These are phyloP conservation scores for Phellopilus nigrolimitatus DNA, from an alignment of 1,284 basidiomycete genomes.

Conservation along the genomic window DNA sequence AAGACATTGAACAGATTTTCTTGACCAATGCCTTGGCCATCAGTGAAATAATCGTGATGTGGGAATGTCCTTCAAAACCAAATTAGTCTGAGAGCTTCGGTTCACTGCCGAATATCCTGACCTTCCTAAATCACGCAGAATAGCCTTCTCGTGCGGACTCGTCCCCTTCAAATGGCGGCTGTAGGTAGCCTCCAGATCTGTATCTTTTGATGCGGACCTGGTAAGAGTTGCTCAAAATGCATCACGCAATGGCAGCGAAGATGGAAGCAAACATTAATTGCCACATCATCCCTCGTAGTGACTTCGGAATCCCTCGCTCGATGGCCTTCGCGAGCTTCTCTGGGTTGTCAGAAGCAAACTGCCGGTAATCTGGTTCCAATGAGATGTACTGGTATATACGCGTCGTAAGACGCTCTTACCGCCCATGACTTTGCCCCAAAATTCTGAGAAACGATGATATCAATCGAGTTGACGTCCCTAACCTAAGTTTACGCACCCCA, in stretches of 20 bases:
- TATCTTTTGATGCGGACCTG: constrained; percentile 87
- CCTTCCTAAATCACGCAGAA: constrained; percentile 86
- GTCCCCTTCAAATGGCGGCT: constrained; percentile 77
- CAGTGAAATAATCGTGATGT: constrained; percentile 94
- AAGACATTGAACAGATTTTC: constrained; percentile 97
- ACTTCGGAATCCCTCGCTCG: constrained; percentile 84
- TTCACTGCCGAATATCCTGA: constrained; percentile 27
- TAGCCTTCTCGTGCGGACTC: constrained; percentile 91
- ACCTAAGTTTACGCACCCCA: constrained; percentile 51
- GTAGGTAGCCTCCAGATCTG: constrained; percentile 83
- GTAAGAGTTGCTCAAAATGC: constrained; percentile 19
- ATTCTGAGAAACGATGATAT: constrained; percentile 54
- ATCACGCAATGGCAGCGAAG: constrained; percentile 7
- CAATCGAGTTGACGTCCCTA: constrained; percentile 13
- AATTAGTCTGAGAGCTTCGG: constrained; percentile 7
- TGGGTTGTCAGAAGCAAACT: constrained; percentile 72
- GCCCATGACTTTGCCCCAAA: constrained; percentile 94
- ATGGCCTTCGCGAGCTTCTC: constrained; percentile 86
- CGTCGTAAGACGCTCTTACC: constrained; percentile 41
- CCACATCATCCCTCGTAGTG: constrained; percentile 94
- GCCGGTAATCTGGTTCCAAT: constrained; percentile 68
- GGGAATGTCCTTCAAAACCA: constrained; percentile 75
- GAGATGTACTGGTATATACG: constrained; percentile 2
- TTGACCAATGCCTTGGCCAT: constrained; percentile 89
- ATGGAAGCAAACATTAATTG: constrained; percentile 79